phyloP scores from a whole-genome alignment of 495 filamentous ascomycete genomes.

The Friedmanniomyces simplex region DNA sequence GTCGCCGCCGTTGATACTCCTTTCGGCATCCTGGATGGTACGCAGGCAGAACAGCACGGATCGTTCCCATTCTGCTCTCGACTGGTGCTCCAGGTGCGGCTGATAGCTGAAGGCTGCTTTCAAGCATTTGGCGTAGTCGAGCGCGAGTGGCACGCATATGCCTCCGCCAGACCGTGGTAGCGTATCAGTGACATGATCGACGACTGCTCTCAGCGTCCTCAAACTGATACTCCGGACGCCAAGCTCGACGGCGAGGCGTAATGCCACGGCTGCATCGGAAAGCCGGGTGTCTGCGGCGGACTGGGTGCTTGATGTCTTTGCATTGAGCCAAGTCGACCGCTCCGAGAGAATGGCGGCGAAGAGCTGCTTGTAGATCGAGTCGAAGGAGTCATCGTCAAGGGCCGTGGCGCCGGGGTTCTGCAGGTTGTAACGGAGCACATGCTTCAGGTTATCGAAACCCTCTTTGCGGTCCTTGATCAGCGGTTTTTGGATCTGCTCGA shows the following conservation, averaged over 20 bases:
- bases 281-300: conserved; percentile 47
- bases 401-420: conserved; percentile 42
- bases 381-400: conserved; percentile 65
- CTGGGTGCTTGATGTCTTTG: conserved; percentile 39
- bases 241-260: conserved; percentile 60
- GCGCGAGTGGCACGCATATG: conserved; percentile 59
- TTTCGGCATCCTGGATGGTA: conserved; percentile 28
- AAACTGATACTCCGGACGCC: conserved; percentile 56
- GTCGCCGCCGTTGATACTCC: neutral
- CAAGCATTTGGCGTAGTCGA: conserved; percentile 71
- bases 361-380: conserved; percentile 69
- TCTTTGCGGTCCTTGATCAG: conserved; percentile 20
- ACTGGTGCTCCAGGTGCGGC: conserved; percentile 69
- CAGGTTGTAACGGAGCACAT: conserved; percentile 52
- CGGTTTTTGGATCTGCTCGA: conserved; percentile 13
- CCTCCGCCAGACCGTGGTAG: conserved; percentile 52
- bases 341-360: conserved; percentile 61
- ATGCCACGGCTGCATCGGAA: conserved; percentile 55
- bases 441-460: conserved; percentile 45
- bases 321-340: conserved; percentile 50
- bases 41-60: conserved; percentile 58
- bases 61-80: conserved; percentile 54
- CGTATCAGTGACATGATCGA: conserved; percentile 72
- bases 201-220: conserved; percentile 65
- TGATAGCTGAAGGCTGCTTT: conserved; percentile 55